These are phyloP conservation scores for Suillus weaverae DNA, from an alignment of 768 basidiomycete genomes.

Conservation along the genomic window DNA sequence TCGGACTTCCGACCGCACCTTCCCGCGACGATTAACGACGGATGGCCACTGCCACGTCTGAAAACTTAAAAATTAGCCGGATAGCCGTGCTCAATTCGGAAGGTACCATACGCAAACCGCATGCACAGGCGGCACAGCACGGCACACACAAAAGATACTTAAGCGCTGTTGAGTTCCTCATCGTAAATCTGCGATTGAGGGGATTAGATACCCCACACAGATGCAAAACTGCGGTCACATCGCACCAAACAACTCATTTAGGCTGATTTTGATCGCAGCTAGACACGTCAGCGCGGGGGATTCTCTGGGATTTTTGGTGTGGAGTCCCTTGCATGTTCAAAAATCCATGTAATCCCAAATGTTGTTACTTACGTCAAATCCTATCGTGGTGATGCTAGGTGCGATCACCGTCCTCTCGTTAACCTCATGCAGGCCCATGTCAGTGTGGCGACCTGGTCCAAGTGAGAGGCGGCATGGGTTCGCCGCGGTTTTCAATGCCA, in stretches of 20 bases:
- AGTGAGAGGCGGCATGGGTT: background rate
- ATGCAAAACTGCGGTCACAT: background rate
- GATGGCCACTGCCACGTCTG: background rate
- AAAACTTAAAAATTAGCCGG: conserved; percentile 4
- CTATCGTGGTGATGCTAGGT: background rate
- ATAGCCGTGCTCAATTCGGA: background rate
- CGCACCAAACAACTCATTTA: background rate
- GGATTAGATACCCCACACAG: conserved; percentile 1
- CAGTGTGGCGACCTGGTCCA: background rate
- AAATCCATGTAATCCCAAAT: background rate
- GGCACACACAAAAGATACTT: background rate
- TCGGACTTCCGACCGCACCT: background rate
- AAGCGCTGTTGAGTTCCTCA: conserved; percentile 1
- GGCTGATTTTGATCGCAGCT: background rate
- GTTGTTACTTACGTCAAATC: conserved; percentile 2
- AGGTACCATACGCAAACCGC: background rate
- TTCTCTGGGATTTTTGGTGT: conserved; percentile 3
- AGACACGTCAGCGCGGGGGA: conserved; percentile 3
- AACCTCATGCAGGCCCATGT: background rate
- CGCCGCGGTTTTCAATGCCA: background rate
- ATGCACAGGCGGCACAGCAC: background rate
- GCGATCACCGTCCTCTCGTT: conserved; percentile 3
- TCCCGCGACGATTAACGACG: conserved; percentile 2
- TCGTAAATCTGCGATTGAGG: conserved; percentile 5
- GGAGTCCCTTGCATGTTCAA: background rate